Base-by-base conservation (phyloP, 352 stramenopile species). In the Globisporangium takayamanum region DNA sequence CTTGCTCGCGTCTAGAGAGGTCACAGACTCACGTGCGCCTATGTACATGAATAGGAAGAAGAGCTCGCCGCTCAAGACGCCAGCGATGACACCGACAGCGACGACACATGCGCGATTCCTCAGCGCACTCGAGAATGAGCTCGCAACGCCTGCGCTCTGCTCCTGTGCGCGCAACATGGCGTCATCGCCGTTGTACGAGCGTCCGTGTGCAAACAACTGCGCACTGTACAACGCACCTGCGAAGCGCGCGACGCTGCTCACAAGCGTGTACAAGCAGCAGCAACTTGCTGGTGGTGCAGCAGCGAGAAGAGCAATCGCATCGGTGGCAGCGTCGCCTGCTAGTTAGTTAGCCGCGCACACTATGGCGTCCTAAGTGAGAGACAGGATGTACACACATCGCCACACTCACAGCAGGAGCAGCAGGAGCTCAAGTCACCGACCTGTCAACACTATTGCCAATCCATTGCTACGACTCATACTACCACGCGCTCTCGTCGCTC, bases 131-230 rank as follows among this genome's bases (percentile, higher is more conserved):
- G 76, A 81, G 53, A 55, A 53, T 10, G 63, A 88, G 44, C 36
- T 89, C 5, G 64, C 66, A 25, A 84, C 70, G 4, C 78, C 80
- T 26, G 63, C 80, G 25, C 62, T 89, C 11, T 89, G 80, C 42
- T 82, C 73, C 3, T 89, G 80, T 57, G 55, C 26, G 20, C 54
- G 62, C n/a, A 57, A 51, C 41, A 51, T 49, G 58, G 59, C 63
- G 6, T 61, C 62, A n/a, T 46, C 62, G 1, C 57, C 50, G 5
- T 47, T 60, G 39, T 58, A 56, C 61, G 55, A 69, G 36, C 55
- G 59, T 15, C 42, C 52, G 26, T 89, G 80, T 50, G 80, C 78
- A 37, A 89, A 89, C 69, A 88, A 89, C 57, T 89, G 80, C 56
- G 72, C 72, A 16, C 65, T 89, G 41, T 88, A 89, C 57, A 85